These are phyloP conservation scores for Crithidia acanthocephali DNA, from an alignment of 208 protist species.

Conservation along the genomic window DNA sequence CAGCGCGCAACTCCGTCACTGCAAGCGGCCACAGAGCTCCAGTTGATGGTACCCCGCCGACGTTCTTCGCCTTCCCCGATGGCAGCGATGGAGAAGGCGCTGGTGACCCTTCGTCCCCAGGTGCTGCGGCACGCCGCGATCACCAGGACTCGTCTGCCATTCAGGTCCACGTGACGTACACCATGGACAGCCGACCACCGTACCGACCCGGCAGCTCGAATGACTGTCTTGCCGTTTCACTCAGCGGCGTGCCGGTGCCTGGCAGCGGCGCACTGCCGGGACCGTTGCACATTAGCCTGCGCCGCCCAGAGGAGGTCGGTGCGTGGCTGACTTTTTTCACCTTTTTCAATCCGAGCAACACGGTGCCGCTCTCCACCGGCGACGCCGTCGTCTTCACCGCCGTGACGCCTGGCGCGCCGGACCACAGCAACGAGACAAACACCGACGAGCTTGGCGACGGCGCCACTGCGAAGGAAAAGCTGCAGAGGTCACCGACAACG, in stretches of 20 bases:
- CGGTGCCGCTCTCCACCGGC: conserved; percentile 22
- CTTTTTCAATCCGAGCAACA: conserved; percentile 39
- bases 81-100: background rate
- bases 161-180: conserved; percentile 43
- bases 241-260: conserved; percentile 35
- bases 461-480: background rate
- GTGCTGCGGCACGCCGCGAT: background rate
- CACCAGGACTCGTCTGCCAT: conserved; percentile 21
- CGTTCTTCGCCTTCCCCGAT: conserved; percentile 23
- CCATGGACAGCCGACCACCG: conserved; percentile 60
- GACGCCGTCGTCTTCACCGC: background rate
- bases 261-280: conserved; percentile 18
- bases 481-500: background rate
- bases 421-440: background rate
- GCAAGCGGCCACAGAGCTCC: too few species aligned
- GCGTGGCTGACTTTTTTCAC: conserved; percentile 56
- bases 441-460: background rate
- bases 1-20: too few species aligned
- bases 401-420: background rate
- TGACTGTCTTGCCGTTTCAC: conserved; percentile 46
- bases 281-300: conserved; percentile 22
- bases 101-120: too few species aligned
- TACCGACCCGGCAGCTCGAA: conserved; percentile 39
- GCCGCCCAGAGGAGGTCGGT: conserved; percentile 37
- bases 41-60: background rate